Evolutionary conservation across 805 yeast genomes (phyloP).

Genomic region (Priceomyces medius): DNA sequence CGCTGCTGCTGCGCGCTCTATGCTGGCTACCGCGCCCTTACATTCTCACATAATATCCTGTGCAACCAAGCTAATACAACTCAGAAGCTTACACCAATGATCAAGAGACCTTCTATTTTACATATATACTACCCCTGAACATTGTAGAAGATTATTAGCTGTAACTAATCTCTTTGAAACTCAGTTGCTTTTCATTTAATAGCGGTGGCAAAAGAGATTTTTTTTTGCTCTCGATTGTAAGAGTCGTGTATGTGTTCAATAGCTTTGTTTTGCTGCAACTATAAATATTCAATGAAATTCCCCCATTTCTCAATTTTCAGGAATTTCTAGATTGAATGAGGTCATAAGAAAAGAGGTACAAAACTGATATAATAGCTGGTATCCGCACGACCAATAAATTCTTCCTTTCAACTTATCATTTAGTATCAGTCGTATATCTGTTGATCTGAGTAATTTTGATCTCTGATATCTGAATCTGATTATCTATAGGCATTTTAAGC

Average conservation of each 20-base stretch:
- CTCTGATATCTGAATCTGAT: neutral
- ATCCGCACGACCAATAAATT: constrained; percentile 4
- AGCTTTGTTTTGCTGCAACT: constrained; percentile 5
- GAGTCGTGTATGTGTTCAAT: constrained; percentile 8
- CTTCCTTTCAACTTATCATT: neutral
- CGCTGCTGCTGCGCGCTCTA: neutral
- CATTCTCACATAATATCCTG: neutral
- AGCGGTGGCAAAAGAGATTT: constrained; percentile 4
- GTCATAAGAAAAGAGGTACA: constrained; percentile 7
- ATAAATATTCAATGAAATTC: constrained; percentile 10
- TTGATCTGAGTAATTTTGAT: neutral
- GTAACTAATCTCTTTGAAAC: neutral
- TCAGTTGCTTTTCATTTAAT: neutral
- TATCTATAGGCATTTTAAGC: neutral
- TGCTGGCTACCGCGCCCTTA: neutral
- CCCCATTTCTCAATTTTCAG: constrained; percentile 6
- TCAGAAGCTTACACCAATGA: no score
- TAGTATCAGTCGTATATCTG: neutral
- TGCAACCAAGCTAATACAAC: neutral
- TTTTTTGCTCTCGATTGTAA: constrained; percentile 5
- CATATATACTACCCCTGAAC: neutral
- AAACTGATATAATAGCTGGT: constrained; percentile 2
- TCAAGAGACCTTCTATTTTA: no score
- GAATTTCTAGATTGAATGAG: constrained; percentile 8
- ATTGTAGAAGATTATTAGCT: neutral